Percentiles rank a stretch among this genome's conserved stretches.
These are phyloP conservation scores for Phytophthora agathidicida DNA, from an alignment of 352 stramenopile genomes.

Conservation along the genomic window DNA sequence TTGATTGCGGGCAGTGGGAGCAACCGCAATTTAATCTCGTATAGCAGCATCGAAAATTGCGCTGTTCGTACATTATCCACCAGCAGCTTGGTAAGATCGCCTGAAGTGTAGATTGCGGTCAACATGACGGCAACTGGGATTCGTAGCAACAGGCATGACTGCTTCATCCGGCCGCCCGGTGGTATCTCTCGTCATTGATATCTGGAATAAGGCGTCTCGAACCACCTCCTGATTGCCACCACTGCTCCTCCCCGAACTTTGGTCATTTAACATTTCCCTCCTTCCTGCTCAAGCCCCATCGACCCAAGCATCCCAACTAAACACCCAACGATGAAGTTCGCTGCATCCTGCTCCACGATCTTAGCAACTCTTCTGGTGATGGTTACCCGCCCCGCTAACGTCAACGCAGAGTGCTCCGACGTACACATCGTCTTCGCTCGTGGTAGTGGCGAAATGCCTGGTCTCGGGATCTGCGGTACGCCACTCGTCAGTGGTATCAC, in stretches of 20 bases:
- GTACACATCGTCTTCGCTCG: slow-evolving; percentile 25
- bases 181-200: too few relatives aligned
- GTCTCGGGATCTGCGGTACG: slow-evolving; percentile 28
- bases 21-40: too few relatives aligned
- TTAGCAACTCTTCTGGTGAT: not conserved
- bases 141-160: not conserved
- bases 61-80: not conserved
- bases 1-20: too few relatives aligned
- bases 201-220: not conserved
- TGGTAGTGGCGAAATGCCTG: slow-evolving; percentile 23
- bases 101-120: slow-evolving; percentile 8
- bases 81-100: not conserved
- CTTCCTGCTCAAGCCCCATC: not conserved
- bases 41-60: too few relatives aligned
- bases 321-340: slow-evolving; percentile 17
- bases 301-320: not conserved
- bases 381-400: not conserved
- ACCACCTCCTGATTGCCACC: not conserved
- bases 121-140: not conserved
- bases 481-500: slow-evolving; percentile 25
- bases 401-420: slow-evolving; percentile 14
- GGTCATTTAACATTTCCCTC: slow-evolving; percentile 5
- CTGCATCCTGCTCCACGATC: not conserved
- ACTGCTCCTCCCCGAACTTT: too few relatives aligned
- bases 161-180: not conserved